Base-by-base conservation (phyloP, 2,329 filamentous ascomycete genomes). In the Xylaria polymorpha region DNA sequence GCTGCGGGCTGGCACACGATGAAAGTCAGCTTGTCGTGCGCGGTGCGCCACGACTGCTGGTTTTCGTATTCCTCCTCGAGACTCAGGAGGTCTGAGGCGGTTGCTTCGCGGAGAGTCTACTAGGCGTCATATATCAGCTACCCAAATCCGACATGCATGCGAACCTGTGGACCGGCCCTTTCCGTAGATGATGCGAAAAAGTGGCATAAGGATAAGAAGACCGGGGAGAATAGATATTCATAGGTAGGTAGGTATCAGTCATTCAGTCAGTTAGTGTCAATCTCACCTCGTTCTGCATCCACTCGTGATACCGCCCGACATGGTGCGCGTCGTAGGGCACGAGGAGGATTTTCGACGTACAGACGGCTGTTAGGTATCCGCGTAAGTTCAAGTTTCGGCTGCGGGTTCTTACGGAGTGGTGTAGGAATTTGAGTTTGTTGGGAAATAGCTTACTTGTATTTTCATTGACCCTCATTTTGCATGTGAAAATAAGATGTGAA, bases 11-110 rank as follows among this genome's bases (percentile, higher is more conserved):
- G 48, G 22, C 94, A 97, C 63, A 92, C 81, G 78, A 98, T 97
- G 75, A 98, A 98, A 0, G 95, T 98, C 70, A 98, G 80, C 82
- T 98, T 98, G 81, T 98, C 94, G 32, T 83, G 80, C 50, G 96
- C 92, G 22, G 83, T 83, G 44, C 94, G 90, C 95, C 95, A 98
- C 72, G 90, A 93, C n/a, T 83, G 82, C 80, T 98, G 95, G 90
- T 98, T 98, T 59, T 89, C 87, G 80, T 96, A 94, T 83, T 98
- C 95, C 77, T 97, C 91, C 0, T 88, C 84, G 0, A 98, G 84
- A 0, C 87, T 90, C 60, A 98, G 86, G 0, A 91, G 92, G 71
- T 98, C 94, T 0, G 94, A 98, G 0, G 95, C 94, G 0, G 95
- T 98, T 63, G 92, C 91, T 80, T 90, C 85, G 82, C 92, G 94